Conservation (phyloP, 2,329 filamentous ascomycete species). For the Pseudocercospora musae region DNA sequence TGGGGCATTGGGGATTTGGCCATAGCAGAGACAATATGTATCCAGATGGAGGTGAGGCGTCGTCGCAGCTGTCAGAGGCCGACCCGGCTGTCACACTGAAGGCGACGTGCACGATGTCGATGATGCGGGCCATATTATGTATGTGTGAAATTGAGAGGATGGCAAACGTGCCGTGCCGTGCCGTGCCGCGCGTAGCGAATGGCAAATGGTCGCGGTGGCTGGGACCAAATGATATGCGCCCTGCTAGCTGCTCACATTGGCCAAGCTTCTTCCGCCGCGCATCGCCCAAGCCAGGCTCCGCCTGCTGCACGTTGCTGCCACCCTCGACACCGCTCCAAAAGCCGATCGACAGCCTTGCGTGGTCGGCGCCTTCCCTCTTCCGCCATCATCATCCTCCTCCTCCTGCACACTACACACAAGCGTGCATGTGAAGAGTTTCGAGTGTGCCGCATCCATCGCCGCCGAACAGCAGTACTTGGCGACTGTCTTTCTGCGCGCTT, state of each 20-base stretch:
- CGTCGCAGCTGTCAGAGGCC: neutral
- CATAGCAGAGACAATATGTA: neutral
- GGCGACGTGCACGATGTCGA: too few species aligned
- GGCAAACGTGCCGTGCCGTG: constrained; percentile 3
- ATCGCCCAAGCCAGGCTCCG: constrained; percentile 2
- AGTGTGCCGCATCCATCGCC: neutral
- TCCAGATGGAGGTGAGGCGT: neutral
- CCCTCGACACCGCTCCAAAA: constrained; percentile 1
- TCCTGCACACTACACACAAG: neutral
- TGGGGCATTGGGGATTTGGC: too few species aligned
- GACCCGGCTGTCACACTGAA: neutral
- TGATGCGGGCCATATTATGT: neutral
- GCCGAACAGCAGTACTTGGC: neutral
- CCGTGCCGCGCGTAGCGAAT: too few species aligned
- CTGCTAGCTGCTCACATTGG: too few species aligned
- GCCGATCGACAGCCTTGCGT: constrained; percentile 5
- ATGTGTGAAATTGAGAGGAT: constrained; percentile 3
- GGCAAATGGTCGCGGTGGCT: neutral
- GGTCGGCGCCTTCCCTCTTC: neutral
- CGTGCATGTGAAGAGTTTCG: constrained; percentile 2
- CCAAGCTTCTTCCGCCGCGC: neutral
- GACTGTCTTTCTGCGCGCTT: neutral
- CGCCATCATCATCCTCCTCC: too few species aligned
- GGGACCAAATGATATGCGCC: neutral
- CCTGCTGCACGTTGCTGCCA: neutral